Conservation (phyloP, 2,329 filamentous ascomycete genomes). For the Orbilia brochopaga region DNA sequence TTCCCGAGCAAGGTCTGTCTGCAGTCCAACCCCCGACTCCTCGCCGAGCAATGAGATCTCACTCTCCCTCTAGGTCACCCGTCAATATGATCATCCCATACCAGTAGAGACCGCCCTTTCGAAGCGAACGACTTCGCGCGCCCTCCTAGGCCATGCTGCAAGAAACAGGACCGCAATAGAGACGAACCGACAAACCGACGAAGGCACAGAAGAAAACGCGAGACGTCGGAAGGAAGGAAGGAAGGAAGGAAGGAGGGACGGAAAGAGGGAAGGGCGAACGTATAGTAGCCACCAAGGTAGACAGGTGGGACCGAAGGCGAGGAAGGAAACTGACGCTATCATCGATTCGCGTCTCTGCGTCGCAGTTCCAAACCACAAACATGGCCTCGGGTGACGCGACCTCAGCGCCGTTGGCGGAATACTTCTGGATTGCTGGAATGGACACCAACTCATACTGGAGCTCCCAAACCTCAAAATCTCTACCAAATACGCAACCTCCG, state of each 20-base stretch:
- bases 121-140: background rate
- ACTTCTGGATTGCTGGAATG: constrained; percentile 77
- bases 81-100: constrained; percentile 32
- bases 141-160: background rate
- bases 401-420: constrained; percentile 72
- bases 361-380: background rate
- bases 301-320: too few species aligned
- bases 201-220: too few species aligned
- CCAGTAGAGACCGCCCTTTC: constrained; percentile 15
- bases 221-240: too few species aligned
- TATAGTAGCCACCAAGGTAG: too few species aligned
- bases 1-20: background rate
- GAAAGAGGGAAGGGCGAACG: too few species aligned
- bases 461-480: constrained; percentile 55
- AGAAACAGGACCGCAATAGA: background rate
- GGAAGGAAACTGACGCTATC: constrained; percentile 10
- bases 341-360: constrained; percentile 10
- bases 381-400: constrained; percentile 57
- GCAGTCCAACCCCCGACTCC: constrained; percentile 5
- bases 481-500: constrained; percentile 57
- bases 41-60: constrained; percentile 21
- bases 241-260: too few species aligned
- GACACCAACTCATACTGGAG: constrained; percentile 72
- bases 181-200: background rate
- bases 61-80: constrained; percentile 18